Conservation (phyloP, 1,284 basidiomycete genomes). For the Xerocomus minutiporus region DNA sequence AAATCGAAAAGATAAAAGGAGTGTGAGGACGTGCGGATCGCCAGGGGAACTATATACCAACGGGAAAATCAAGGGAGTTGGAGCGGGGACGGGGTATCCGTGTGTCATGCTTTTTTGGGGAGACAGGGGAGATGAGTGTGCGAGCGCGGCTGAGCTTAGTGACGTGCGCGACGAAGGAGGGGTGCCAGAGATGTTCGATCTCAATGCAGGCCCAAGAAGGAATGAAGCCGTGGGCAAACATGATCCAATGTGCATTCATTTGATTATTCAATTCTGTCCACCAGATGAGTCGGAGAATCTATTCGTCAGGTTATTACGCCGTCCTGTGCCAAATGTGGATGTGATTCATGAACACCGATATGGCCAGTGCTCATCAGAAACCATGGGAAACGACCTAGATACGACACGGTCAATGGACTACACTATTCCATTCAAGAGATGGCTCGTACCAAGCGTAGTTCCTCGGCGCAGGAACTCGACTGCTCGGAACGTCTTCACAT, state of each 20-base stretch:
- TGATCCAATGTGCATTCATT: constrained; percentile 3
- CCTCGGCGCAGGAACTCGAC: neutral
- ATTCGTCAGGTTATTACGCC: constrained; percentile 9
- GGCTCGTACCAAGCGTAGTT: constrained; percentile 15
- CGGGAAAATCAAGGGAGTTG: neutral
- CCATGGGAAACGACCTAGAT: constrained; percentile 7
- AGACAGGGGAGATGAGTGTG: constrained; percentile 3
- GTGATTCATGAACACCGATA: neutral
- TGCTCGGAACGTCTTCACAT: neutral
- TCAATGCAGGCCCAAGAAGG: constrained; percentile 1
- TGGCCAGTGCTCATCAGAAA: neutral
- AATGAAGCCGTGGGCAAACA: neutral
- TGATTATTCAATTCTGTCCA: constrained; percentile 2
- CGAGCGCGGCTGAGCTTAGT: neutral
- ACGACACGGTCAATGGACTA: constrained; percentile 9
- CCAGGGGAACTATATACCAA: neutral
- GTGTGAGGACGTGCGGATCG: neutral
- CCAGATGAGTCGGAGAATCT: neutral
- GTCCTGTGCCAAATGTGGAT: neutral
- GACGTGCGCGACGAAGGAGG: neutral
- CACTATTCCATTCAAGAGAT: neutral
- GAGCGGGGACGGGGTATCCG: constrained; percentile 1
- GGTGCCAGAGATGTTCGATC: neutral
- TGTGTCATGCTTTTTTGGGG: neutral
- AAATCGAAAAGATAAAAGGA: neutral